Evolutionary conservation across 139 green algal genomes (phyloP), one percentile per base, ranked within the genome.

Genomic region (Micromonas commoda): DNA sequence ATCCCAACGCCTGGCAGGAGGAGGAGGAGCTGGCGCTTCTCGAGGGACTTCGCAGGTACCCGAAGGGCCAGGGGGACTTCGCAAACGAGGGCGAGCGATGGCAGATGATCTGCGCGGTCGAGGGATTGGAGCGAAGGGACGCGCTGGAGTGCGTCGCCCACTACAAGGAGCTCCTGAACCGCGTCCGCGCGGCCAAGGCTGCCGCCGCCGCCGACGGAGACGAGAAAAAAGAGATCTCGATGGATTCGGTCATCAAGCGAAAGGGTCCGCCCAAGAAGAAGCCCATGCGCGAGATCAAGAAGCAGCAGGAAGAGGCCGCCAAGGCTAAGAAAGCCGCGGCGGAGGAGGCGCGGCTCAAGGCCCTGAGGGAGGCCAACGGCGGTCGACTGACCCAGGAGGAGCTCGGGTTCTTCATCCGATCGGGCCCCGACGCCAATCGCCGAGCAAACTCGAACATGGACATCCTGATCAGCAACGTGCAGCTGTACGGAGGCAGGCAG

Each of bases 361-460:
- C 23, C 5, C 68, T 35, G 20, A 60, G 52, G 24, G 76, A 68
- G 32, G 77, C 77, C 24, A 76, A 80, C n/a, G 77, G 75, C 3
- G 53, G 52, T 9, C 57, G 79, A 9, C 29, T 65, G 3, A 67
- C 29, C 2, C 6, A 6, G 35, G 79, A 83, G 16, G 52, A 83
- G 21, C 74, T 83, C 4, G 79, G 79, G 2, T 83, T 83, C 45
- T 67, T 72, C 32, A 64, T 76, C 28, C 71, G 79, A 68, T 73
- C 53, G 2, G 79, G 79, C 2, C 79, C 79, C 6, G 70, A 83
- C 45, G 70, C 52, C 29, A 63, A 68, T 3, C 32, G 57, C 16
- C 72, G 79, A 29, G 29, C n/a, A 28, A 73, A 77, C 71, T 26
- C 34, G 20, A 75, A 80, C 79, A 83, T 83, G 79, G 71, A 83